These are phyloP conservation scores for Leucocoprinus leucothites DNA, from an alignment of 768 basidiomycete species.

Conservation along the genomic window DNA sequence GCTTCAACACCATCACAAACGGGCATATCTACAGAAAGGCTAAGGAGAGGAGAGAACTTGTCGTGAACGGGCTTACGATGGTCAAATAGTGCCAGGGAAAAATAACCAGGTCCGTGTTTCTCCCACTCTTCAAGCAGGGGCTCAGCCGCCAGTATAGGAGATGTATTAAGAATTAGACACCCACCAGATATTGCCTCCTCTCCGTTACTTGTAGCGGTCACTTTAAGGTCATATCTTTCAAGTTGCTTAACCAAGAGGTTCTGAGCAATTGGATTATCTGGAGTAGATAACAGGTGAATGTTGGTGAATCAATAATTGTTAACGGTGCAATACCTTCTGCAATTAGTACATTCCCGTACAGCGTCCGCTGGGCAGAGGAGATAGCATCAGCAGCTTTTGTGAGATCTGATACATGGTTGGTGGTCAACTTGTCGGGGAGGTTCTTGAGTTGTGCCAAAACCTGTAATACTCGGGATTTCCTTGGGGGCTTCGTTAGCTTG, in stretches of 20 bases:
- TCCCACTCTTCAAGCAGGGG: slow-evolving; percentile 59
- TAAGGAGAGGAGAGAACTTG: not conserved
- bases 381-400: slow-evolving; percentile 44
- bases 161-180: too few species aligned
- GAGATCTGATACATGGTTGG: slow-evolving; percentile 32
- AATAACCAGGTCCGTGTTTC: slow-evolving; percentile 62
- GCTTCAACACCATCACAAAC: slow-evolving; percentile 78
- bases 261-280: slow-evolving; percentile 72
- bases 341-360: slow-evolving; percentile 66
- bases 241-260: slow-evolving; percentile 66
- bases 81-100: slow-evolving; percentile 69
- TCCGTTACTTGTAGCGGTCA: slow-evolving; percentile 62
- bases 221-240: slow-evolving; percentile 56
- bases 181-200: slow-evolving; percentile 61
- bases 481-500: slow-evolving; percentile 71
- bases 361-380: slow-evolving; percentile 45
- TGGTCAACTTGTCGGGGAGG: slow-evolving; percentile 41
- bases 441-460: slow-evolving; percentile 59
- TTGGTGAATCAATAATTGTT: not conserved
- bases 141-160: not conserved
- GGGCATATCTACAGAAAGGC: slow-evolving; percentile 59
- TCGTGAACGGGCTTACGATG: slow-evolving; percentile 47
- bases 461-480: slow-evolving; percentile 57
- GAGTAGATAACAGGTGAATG: not conserved
- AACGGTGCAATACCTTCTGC: slow-evolving; percentile 53